A percentile compares a stretch with the other conserved stretches of the same genome.
These are phyloP conservation scores for Croton laevigatus DNA, from an alignment of 441 rosid genomes.

Conservation along the genomic window DNA sequence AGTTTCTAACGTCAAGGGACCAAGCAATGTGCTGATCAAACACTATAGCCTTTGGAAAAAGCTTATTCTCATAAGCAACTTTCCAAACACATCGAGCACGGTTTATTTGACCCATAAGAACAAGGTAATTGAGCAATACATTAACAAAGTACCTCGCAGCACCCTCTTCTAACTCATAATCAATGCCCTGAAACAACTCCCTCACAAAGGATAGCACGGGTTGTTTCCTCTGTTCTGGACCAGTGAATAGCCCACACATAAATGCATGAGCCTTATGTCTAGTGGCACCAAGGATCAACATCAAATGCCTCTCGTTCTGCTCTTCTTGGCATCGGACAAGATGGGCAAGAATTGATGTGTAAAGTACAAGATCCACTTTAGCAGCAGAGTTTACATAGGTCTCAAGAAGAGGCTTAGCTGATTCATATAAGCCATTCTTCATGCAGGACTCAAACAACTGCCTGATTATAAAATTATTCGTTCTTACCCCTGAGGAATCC, in stretches of 20 bases:
- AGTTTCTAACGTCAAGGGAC: conserved; percentile 92
- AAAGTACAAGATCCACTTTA: conserved; percentile 88
- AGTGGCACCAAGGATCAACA: conserved; percentile 82
- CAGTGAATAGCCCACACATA: conserved; percentile 90
- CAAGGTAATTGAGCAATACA: conserved; percentile 93
- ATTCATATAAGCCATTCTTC: conserved; percentile 79
- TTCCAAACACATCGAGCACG: conserved; percentile 98
- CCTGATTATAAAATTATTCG: conserved; percentile 87
- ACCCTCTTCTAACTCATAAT: conserved; percentile 92
- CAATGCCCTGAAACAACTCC: conserved; percentile 85
- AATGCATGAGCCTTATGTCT: conserved; percentile 87
- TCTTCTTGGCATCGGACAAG: conserved; percentile 89
- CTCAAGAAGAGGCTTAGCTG: conserved; percentile 70
- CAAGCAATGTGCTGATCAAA: conserved; percentile 98
- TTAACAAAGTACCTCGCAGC: conserved; percentile 91
- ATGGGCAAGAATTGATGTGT: conserved; percentile 93
- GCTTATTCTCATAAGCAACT: conserved; percentile 96
- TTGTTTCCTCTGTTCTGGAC: conserved; percentile 91
- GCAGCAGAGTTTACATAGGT: conserved; percentile 76
- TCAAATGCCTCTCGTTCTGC: conserved; percentile 80
- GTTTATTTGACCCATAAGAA: conserved; percentile 95
- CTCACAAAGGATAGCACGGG: conserved; percentile 82
- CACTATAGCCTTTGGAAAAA: conserved; percentile 95
- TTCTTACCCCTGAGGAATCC: conserved; percentile 90
- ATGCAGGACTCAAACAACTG: conserved; percentile 94